A percentile compares a stretch with the other conserved stretches of the same genome.
Conservation (phyloP, 768 basidiomycete genomes). For the Clavaria fumosa region DNA sequence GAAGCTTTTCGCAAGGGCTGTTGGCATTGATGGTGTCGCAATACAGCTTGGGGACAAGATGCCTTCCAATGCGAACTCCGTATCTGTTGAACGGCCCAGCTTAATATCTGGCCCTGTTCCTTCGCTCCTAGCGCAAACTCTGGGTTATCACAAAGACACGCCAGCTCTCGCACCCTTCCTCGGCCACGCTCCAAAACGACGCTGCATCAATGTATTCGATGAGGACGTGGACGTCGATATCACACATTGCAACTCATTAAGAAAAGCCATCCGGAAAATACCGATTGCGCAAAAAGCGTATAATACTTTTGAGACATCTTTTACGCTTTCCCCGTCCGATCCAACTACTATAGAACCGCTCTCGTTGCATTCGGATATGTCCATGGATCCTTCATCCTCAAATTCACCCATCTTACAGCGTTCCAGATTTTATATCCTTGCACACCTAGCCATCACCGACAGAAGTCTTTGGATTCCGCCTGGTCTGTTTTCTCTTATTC, state of each 20-base stretch:
- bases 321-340: conserved; percentile 15
- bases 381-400: no score
- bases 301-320: conserved; percentile 18
- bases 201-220: conserved; percentile 28
- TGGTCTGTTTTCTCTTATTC: background rate
- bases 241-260: background rate
- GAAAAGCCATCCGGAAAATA: no score
- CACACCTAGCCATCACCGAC: background rate
- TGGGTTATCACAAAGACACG: conserved; percentile 35
- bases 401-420: conserved; percentile 1
- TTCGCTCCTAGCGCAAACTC: conserved; percentile 23
- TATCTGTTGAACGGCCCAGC: conserved; percentile 1
- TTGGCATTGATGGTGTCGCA: conserved; percentile 15
- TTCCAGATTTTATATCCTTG: background rate
- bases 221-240: conserved; percentile 26
- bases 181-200: conserved; percentile 26
- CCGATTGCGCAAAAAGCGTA: no score
- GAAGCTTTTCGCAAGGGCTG: conserved; percentile 34
- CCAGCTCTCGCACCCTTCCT: conserved; percentile 35
- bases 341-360: background rate
- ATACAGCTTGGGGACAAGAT: conserved; percentile 3
- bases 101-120: conserved; percentile 6
- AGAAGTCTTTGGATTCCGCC: background rate
- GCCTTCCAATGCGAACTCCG: conserved; percentile 4
- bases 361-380: no score